These are phyloP conservation scores for Amyloporia xantha DNA, from an alignment of 768 basidiomycete species.

Conservation along the genomic window DNA sequence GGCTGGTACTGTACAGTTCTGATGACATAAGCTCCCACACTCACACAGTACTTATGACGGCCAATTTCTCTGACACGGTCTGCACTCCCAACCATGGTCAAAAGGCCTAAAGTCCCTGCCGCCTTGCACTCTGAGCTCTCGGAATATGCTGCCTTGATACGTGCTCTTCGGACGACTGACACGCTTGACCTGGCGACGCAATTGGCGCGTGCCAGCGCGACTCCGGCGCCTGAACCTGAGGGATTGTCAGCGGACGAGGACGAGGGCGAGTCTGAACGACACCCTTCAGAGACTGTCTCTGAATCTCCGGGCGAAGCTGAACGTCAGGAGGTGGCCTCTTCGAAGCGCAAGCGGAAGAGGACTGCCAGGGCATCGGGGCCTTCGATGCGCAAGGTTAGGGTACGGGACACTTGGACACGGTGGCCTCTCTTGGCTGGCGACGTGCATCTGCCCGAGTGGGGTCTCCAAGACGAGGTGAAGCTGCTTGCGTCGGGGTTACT, in stretches of 20 bases:
- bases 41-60: too few relatives aligned
- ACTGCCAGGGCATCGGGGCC: background rate
- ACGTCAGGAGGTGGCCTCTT: background rate
- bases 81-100: constrained; percentile 23
- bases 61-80: background rate
- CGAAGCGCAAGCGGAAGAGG: background rate
- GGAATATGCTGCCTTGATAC: constrained; percentile 61
- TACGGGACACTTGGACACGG: constrained; percentile 56
- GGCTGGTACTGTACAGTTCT: constrained; percentile 24
- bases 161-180: constrained; percentile 51
- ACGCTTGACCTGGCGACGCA: constrained; percentile 54
- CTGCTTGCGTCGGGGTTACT: constrained; percentile 36
- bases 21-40: constrained; percentile 20
- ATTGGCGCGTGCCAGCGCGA: constrained; percentile 28
- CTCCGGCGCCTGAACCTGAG: constrained; percentile 1
- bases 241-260: constrained; percentile 17
- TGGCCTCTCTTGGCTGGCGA: constrained; percentile 68
- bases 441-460: constrained; percentile 62
- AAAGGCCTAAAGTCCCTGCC: constrained; percentile 41
- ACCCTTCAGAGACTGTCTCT: constrained; percentile 4
- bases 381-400: constrained; percentile 11
- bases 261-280: constrained; percentile 19
- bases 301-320: background rate
- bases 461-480: constrained; percentile 60
- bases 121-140: constrained; percentile 57